A percentile compares a stretch with the other conserved stretches of the same genome.
Evolutionary conservation across 352 stramenopile species (phyloP).

Genomic region (Globisporangium heterothallicum): DNA sequence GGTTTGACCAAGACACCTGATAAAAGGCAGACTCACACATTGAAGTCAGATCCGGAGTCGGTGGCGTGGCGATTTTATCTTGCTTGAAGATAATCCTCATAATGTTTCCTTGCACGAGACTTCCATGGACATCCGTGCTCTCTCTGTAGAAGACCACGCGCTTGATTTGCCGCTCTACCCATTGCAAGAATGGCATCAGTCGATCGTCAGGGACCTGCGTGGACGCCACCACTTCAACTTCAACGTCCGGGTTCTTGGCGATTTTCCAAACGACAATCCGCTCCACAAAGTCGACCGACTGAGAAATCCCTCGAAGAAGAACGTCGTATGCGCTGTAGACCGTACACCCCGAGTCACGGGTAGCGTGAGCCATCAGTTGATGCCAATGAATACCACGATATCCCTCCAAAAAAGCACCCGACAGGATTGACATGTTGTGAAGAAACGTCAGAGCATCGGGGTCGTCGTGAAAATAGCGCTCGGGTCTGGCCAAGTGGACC

Average conservation of each 20-base stretch:
- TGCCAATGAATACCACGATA: conserved; percentile 58
- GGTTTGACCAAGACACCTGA: conserved; percentile 48
- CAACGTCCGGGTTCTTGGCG: conserved; percentile 7
- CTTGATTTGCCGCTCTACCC: conserved; percentile 53
- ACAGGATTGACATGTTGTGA: conserved; percentile 24
- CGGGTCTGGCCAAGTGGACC: conserved; percentile 31
- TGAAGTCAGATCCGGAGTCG: neutral
- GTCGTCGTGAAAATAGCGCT: conserved; percentile 44
- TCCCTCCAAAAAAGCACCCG: conserved; percentile 36
- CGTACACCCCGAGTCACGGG: conserved; percentile 27
- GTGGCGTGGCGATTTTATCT: neutral
- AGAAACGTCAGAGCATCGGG: conserved; percentile 51
- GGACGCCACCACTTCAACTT: conserved; percentile 46
- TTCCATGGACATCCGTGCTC: conserved; percentile 5
- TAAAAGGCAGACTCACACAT: conserved; percentile 45
- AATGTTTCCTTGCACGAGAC: conserved; percentile 33
- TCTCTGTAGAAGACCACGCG: conserved; percentile 59
- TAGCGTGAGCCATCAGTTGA: conserved; percentile 34
- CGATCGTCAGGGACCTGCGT: conserved; percentile 58
- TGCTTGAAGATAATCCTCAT: conserved; percentile 11
- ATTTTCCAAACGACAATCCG: conserved; percentile 60
- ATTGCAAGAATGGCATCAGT: conserved; percentile 49
- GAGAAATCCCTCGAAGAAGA: conserved; percentile 36
- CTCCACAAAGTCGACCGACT: conserved; percentile 34
- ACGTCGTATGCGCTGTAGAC: conserved; percentile 52